Conservation (phyloP, 441 rosid genomes). For the Rhodomyrtus psidioides region DNA sequence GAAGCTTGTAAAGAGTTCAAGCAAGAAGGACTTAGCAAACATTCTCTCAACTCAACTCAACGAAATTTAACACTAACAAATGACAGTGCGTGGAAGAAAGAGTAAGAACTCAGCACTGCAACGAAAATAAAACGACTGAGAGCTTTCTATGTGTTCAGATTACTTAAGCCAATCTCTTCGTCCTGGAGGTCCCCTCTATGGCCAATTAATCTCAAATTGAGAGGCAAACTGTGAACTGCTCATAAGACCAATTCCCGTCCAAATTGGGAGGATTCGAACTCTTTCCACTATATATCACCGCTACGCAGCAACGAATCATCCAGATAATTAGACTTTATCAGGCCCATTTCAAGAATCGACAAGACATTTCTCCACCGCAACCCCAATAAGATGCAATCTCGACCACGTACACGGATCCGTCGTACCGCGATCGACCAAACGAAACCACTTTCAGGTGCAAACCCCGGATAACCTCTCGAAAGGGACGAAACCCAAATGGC, state of each 20-base stretch:
- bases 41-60: not conserved
- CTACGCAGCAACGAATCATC: not conserved
- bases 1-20: not conserved
- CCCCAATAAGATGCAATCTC: not conserved
- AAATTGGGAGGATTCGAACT: not conserved
- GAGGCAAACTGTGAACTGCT: not conserved
- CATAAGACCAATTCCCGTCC: not conserved
- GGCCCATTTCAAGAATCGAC: not conserved
- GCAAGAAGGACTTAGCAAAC: not conserved
- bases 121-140: not conserved
- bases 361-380: not conserved
- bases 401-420: not conserved
- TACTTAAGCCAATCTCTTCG: not conserved
- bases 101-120: not conserved
- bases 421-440: not conserved
- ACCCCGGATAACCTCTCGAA: not conserved
- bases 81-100: not conserved
- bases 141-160: not conserved
- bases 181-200: not conserved
- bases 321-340: not conserved
- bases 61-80: not conserved
- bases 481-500: not conserved
- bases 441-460: not conserved
- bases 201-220: not conserved
- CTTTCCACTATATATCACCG: not conserved